phyloP scores from a whole-genome alignment of 345 rosid species.

The Microcos paniculata region DNA sequence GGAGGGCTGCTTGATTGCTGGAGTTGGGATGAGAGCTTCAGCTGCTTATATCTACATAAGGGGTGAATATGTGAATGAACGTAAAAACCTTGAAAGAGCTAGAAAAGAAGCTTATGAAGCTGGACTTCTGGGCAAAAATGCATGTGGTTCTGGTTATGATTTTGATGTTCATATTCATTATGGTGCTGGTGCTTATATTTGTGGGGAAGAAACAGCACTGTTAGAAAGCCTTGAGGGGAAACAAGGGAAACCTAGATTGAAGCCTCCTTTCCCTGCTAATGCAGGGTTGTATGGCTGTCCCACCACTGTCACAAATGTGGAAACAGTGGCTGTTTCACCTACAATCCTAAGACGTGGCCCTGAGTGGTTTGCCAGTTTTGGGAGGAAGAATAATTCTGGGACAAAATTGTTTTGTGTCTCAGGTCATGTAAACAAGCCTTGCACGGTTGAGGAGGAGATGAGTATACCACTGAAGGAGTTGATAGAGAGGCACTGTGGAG shows the following conservation, averaged over 20 bases:
- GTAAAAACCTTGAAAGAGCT: slow-evolving; percentile 73
- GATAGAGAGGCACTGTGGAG: slow-evolving; percentile 95
- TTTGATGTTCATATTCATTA: slow-evolving; percentile 94
- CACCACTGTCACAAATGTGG: slow-evolving; percentile 94
- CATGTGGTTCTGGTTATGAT: slow-evolving; percentile 97
- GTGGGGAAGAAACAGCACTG: slow-evolving; percentile 99
- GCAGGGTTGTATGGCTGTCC: slow-evolving; percentile 98
- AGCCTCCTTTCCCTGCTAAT: slow-evolving; percentile 99
- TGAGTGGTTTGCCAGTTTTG: slow-evolving; percentile 99
- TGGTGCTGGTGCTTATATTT: slow-evolving; percentile 98
- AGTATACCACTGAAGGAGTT: slow-evolving; percentile 90
- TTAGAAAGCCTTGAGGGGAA: slow-evolving; percentile 96
- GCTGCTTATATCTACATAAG: slow-evolving; percentile 97
- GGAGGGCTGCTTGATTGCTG: slow-evolving; percentile 97
- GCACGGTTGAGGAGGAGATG: slow-evolving; percentile 98
- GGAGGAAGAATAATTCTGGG: slow-evolving; percentile 91
- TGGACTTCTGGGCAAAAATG: slow-evolving; percentile 92
- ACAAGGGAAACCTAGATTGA: slow-evolving; percentile 97
- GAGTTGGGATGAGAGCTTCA: slow-evolving; percentile 96
- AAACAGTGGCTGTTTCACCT: slow-evolving; percentile 97
- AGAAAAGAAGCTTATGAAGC: slow-evolving; percentile 90
- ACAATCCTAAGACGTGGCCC: slow-evolving; percentile 95
- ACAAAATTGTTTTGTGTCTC: slow-evolving; percentile 85
- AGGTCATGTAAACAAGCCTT: slow-evolving; percentile 92
- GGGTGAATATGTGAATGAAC: slow-evolving; percentile 96